These are phyloP conservation scores for Mitragyna speciosa DNA, from an alignment of 257 asterid species.

Conservation along the genomic window DNA sequence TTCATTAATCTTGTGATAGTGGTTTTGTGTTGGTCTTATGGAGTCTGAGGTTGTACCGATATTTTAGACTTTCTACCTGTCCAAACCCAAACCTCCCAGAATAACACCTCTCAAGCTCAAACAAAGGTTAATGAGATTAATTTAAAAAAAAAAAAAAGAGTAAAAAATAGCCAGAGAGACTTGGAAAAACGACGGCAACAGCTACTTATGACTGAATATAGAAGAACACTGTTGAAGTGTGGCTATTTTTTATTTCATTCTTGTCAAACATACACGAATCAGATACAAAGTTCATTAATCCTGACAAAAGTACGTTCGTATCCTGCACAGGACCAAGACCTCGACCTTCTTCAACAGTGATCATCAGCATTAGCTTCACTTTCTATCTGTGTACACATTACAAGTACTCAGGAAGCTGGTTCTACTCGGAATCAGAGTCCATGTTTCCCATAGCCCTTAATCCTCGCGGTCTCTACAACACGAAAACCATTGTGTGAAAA, in stretches of 20 bases:
- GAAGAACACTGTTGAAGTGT: too few relatives aligned
- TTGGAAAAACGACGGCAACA: background rate
- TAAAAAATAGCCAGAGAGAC: background rate
- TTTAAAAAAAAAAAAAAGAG: too few relatives aligned
- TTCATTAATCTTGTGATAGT: too few relatives aligned
- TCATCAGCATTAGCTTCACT: background rate
- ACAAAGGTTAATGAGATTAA: too few relatives aligned
- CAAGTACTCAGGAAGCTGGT: background rate
- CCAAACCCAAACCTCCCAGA: too few relatives aligned
- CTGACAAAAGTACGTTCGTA: background rate
- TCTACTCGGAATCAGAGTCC: conserved; percentile 54
- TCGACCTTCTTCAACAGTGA: background rate
- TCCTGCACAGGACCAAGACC: background rate
- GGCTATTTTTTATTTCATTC: background rate
- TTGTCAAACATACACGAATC: background rate
- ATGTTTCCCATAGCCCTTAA: conserved; percentile 51
- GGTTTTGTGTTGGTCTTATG: too few relatives aligned
- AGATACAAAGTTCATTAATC: background rate
- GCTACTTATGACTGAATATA: background rate
- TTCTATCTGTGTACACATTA: background rate
- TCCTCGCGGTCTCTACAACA: conserved; percentile 52
- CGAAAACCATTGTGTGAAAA: background rate
- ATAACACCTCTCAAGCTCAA: background rate
- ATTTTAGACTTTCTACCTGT: too few relatives aligned
- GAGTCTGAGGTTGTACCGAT: too few relatives aligned